Percentiles rank a stretch among this genome's conserved stretches.
These are phyloP conservation scores for Porosira glacialis DNA, from an alignment of 352 stramenopile species.

Conservation along the genomic window DNA sequence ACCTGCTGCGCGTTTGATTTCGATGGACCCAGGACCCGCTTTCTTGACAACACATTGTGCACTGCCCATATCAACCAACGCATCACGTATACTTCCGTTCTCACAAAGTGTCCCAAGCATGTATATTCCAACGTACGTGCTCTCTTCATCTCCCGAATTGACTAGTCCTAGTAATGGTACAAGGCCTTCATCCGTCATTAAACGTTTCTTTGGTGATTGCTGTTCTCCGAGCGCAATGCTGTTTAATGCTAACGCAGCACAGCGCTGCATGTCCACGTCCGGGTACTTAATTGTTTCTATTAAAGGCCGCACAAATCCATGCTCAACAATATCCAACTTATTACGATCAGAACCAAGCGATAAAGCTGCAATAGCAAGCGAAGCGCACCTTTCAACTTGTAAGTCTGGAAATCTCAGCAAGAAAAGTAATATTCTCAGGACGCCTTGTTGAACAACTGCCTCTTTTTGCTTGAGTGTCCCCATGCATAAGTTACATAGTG, in stretches of 20 bases:
- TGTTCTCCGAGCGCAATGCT: conserved; percentile 85
- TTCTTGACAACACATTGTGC: conserved; percentile 85
- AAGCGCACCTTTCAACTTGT: conserved; percentile 92
- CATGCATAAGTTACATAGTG: conserved; percentile 89
- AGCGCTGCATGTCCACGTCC: conserved; percentile 90
- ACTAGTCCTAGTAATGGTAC: conserved; percentile 86
- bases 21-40: conserved; percentile 83
- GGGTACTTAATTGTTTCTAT: conserved; percentile 91
- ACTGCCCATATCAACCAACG: conserved; percentile 86
- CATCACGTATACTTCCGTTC: conserved; percentile 86
- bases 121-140: conserved; percentile 87
- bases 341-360: conserved; percentile 87
- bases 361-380: conserved; percentile 87
- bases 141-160: conserved; percentile 85
- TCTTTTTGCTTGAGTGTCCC: conserved; percentile 83
- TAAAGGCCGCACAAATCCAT: conserved; percentile 87
- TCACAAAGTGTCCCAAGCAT: conserved; percentile 90
- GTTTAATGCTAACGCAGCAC: conserved; percentile 88
- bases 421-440: conserved; percentile 89
- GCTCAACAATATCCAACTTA: conserved; percentile 89
- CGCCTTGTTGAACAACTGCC: conserved; percentile 87
- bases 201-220: conserved; percentile 83
- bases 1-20: conserved; percentile 87
- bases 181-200: conserved; percentile 88
- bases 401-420: conserved; percentile 90